These are phyloP conservation scores for Tricholoma matsutake DNA, from an alignment of 768 basidiomycete species.

Conservation along the genomic window DNA sequence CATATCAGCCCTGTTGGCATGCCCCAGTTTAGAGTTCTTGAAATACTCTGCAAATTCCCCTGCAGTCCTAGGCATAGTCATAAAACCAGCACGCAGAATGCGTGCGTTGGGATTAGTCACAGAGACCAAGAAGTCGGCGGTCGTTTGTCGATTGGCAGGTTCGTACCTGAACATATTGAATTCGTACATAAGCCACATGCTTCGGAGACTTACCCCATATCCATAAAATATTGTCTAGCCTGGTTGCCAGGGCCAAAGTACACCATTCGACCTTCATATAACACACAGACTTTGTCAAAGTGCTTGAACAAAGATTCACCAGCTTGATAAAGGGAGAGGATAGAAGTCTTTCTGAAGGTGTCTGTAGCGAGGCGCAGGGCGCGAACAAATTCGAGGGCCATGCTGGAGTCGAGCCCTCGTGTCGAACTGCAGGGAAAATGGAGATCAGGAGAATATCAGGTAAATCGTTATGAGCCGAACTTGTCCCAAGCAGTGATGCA, in stretches of 20 bases:
- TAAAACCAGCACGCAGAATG: slow-evolving; percentile 34
- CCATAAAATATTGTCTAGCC: slow-evolving; percentile 72
- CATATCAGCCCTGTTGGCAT: slow-evolving; percentile 43
- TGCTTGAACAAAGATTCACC: slow-evolving; percentile 61
- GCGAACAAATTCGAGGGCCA: slow-evolving; percentile 65
- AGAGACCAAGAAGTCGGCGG: slow-evolving; percentile 60
- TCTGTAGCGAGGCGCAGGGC: slow-evolving; percentile 66
- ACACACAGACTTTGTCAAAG: slow-evolving; percentile 74
- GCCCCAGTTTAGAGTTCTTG: slow-evolving; percentile 28
- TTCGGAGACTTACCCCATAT: slow-evolving; percentile 44
- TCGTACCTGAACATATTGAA: slow-evolving; percentile 29
- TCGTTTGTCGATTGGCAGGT: slow-evolving; percentile 59
- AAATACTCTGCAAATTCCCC: slow-evolving; percentile 43
- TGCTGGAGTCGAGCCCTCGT: slow-evolving; percentile 62
- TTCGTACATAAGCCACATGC: background rate
- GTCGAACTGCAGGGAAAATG: slow-evolving; percentile 45
- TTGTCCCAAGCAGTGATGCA: slow-evolving; percentile 43
- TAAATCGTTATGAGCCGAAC: slow-evolving; percentile 2
- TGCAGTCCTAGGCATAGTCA: slow-evolving; percentile 38
- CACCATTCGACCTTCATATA: slow-evolving; percentile 73
- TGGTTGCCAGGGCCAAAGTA: slow-evolving; percentile 68
- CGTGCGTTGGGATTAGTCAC: slow-evolving; percentile 56
- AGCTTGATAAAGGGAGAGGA: slow-evolving; percentile 85
- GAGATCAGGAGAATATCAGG: slow-evolving; percentile 10
- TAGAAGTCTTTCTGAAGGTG: slow-evolving; percentile 47